Conservation (phyloP, 371 early-diverging fungal genomes). For the Apophysomyces trapeziformis region DNA sequence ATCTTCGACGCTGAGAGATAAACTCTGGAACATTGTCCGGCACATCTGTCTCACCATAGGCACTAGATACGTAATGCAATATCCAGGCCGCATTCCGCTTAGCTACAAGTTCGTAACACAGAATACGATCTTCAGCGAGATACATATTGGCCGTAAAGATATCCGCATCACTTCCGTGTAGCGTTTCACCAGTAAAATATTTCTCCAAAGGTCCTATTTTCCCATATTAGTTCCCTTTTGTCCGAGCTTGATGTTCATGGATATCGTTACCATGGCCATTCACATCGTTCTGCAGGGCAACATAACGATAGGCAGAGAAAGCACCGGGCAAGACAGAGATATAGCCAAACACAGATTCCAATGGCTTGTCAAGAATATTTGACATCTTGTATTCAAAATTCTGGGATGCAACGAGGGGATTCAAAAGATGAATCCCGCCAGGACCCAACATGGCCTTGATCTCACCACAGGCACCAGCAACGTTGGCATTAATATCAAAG, state of each 20-base stretch:
- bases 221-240: background rate
- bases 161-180: conserved; percentile 47
- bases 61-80: conserved; percentile 67
- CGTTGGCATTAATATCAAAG: conserved; percentile 68
- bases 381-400: conserved; percentile 95
- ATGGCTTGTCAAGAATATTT: conserved; percentile 84
- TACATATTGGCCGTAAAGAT: conserved; percentile 79
- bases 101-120: conserved; percentile 79
- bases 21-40: conserved; percentile 82
- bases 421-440: conserved; percentile 65
- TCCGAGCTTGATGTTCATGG: background rate
- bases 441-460: conserved; percentile 78
- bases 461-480: conserved; percentile 86
- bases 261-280: conserved; percentile 51
- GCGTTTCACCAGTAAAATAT: conserved; percentile 70
- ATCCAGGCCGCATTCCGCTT: conserved; percentile 68
- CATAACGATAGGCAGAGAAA: conserved; percentile 72
- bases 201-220: conserved; percentile 51
- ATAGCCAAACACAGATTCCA: conserved; percentile 86
- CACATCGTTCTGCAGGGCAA: conserved; percentile 54
- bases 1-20: conserved; percentile 91
- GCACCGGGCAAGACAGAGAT: conserved; percentile 84
- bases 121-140: conserved; percentile 76
- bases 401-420: conserved; percentile 90
- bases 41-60: conserved; percentile 76